Conservation (phyloP, 2,329 filamentous ascomycete genomes). For the Cryphonectria naterciae region DNA sequence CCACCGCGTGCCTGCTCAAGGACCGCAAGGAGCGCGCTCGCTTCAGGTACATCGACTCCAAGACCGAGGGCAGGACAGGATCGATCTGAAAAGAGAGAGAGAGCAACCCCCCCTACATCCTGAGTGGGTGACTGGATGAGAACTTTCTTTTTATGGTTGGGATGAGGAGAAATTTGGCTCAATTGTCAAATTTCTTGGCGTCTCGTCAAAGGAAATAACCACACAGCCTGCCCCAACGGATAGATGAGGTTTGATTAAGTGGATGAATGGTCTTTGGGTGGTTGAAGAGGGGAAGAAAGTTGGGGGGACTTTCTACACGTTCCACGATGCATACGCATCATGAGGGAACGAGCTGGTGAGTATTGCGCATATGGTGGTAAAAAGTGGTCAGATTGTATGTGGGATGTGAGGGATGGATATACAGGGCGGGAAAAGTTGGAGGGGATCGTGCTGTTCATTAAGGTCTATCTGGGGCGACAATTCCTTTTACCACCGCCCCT, state of each 20-base stretch:
- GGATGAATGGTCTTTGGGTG: neutral
- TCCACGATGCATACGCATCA: conserved; percentile 12
- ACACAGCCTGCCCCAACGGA: neutral
- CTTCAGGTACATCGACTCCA: conserved; percentile 81
- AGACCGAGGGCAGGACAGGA: conserved; percentile 56
- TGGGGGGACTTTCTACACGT: neutral
- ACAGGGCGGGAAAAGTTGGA: neutral
- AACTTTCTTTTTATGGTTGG: neutral
- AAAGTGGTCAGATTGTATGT: neutral
- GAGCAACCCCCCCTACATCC: neutral
- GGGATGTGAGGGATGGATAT: neutral
- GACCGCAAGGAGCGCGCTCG: conserved; percentile 79
- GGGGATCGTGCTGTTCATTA: neutral
- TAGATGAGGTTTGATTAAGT: neutral
- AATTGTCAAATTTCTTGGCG: neutral
- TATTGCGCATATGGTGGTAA: neutral
- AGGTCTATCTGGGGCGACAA: neutral
- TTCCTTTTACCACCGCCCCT: neutral
- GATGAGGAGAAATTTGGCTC: neutral
- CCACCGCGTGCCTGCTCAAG: conserved; percentile 76
- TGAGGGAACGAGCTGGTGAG: neutral
- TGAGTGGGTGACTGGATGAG: neutral
- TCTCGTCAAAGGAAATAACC: neutral
- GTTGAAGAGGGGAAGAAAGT: too few species aligned
- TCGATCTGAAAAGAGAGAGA: neutral